Evolutionary conservation across 108 stramenopile genomes (phyloP), one percentile per base, ranked within the genome.

Genomic region (Pseudonitzschia delicatissima): DNA sequence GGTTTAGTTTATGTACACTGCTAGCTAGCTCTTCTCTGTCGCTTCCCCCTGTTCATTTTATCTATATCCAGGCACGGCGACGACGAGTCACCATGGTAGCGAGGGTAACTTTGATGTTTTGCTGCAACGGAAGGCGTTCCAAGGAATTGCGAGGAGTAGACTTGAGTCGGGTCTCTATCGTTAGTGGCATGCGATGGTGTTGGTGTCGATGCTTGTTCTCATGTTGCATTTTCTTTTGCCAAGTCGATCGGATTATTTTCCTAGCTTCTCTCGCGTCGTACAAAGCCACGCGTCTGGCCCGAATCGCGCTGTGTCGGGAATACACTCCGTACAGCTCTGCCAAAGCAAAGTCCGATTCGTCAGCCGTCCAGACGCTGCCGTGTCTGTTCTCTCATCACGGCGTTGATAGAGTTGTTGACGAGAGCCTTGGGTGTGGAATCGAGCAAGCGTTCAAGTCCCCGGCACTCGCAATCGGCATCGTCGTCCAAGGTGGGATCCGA

Each of bases 31-130:
- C 2, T 39, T 8, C 11, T 39, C 8, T 39, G 11, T 39, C 11
- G 37, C 37, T 6, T 39, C 11, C 8, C 37, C 6, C 37, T 39
- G 37, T 11, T 8, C 37, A 8, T 6, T 11, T 6, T 39, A 8
- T 8, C 31, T 4, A 55, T 55, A 55, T 55, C 53, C 53, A 55
- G n/a, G 53, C 53, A 12, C 31, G 53, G 1, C 17, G 53, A 27
- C 32, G 53, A 31, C 53, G 29, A 28, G n/a, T 25, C 9, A 55
- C 31, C 31, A 55, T 27, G 5, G 23, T 55, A 6, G 53, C 13
- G 13, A 55, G n/a, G 32, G 53, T 18, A 2, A 55, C 0, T 13
- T 28, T 25, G 53, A 33, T 31, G 51, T 53, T 53, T 33, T 55
- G 31, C 53, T 55, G 32, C 27, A 18, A 27, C 21, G 23, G 27